Evolutionary conservation across 225 moss, liverwort and hornwort genomes (phyloP), one percentile per base, ranked within the genome.

Genomic region (Sphagnum tenellum): DNA sequence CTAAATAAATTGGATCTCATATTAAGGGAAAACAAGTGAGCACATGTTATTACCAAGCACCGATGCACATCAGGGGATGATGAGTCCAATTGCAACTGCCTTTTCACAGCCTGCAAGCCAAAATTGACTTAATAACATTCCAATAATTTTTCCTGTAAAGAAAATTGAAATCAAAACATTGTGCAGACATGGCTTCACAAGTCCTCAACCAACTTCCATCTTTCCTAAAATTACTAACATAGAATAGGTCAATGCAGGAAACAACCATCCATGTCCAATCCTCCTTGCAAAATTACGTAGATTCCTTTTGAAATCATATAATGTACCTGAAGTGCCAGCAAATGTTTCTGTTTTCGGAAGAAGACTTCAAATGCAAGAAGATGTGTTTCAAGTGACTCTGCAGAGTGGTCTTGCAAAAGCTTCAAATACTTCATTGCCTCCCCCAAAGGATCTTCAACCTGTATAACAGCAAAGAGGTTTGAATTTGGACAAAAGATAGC

Each of bases 361-460:
- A 93, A 93, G 14, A 98, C 88, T 68, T 93, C 98, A 67, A 98
- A 98, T 8, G 98, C 98, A 64, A 98, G 80, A 12, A 90, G 66
- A 71, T 98, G 93, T 12, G 98, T 93, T 75, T 93, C 93, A 60
- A 98, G 80, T 61, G 87, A 73, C 51, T 79, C 81, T 9, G 93
- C 68, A 48, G 90, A 93, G 72, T 93, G 90, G 64, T 93, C 98
- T 83, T 89, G 93, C 72, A 98, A 69, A 64, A 98, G 98, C 56
- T 82, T 98, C 78, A 84, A 76, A 71, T 89, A 98, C 67, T 98
- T 98, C 3, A 89, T 76, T 13, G 86, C 83, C 72, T 98, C 90
- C 63, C 88, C 86, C 70, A 98, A 73, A 67, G 98, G 93, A 76
- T 93, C 85, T 66, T 90, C 74, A 58, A 90, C 79, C 76, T 98